Evolutionary conservation across 2,329 filamentous ascomycete species (phyloP).

Genomic region (Chaetomiaceae sp.): DNA sequence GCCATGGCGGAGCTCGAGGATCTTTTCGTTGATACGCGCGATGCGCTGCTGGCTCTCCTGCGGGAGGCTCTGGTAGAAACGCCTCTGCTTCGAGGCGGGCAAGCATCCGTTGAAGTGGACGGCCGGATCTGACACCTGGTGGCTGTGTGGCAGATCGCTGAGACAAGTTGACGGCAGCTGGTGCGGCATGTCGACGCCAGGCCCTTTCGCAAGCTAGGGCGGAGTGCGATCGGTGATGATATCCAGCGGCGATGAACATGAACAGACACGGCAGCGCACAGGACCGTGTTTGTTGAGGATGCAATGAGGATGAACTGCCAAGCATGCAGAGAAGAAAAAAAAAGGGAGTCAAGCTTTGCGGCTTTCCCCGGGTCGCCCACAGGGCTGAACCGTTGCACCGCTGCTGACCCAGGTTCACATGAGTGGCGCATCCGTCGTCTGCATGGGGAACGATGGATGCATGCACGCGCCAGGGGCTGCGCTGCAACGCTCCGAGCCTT

Average conservation of each 20-base stretch:
- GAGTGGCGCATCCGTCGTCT: too few relatives aligned
- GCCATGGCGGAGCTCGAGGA: slow-evolving; percentile 13
- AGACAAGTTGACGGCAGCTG: slow-evolving; percentile 18
- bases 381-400: background rate
- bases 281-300: too few relatives aligned
- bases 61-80: slow-evolving; percentile 17
- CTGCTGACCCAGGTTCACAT: too few relatives aligned
- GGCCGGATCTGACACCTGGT: slow-evolving; percentile 17
- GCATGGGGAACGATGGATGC: too few relatives aligned
- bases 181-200: slow-evolving; percentile 6
- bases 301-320: background rate
- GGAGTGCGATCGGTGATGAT: too few relatives aligned
- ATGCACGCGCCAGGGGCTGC: too few relatives aligned
- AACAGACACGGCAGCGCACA: too few relatives aligned
- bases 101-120: slow-evolving; percentile 21
- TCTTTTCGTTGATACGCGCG: slow-evolving; percentile 12
- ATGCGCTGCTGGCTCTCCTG: slow-evolving; percentile 19
- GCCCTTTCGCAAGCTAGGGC: too few relatives aligned
- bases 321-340: background rate
- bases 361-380: background rate
- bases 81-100: slow-evolving; percentile 5
- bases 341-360: slow-evolving; percentile 1
- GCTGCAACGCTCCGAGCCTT: too few relatives aligned
- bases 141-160: slow-evolving; percentile 15
- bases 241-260: too few relatives aligned